phyloP scores from a whole-genome alignment of 73 alveolate genomes.

The Paramecium bursaria region DNA sequence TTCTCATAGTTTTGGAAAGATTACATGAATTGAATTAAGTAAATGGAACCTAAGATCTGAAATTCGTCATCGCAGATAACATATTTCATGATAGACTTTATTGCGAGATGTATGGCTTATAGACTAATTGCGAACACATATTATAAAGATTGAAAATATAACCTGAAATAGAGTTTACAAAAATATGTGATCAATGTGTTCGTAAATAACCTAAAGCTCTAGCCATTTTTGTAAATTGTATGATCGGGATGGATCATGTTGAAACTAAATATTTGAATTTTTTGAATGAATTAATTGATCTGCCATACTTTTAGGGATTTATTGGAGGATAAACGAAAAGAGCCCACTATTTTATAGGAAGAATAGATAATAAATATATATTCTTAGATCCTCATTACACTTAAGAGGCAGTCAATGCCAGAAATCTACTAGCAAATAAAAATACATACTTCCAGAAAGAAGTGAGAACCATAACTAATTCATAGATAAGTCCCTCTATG shows the following conservation, averaged over 20 bases:
- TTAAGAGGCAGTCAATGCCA: neutral
- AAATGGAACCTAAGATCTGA: constrained; percentile 33
- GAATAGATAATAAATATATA: constrained; percentile 10
- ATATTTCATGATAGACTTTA: constrained; percentile 3
- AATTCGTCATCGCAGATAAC: neutral
- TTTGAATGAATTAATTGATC: constrained; percentile 37
- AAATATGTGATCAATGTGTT: constrained; percentile 5
- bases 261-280: constrained; percentile 4
- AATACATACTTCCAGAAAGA: constrained; percentile 30
- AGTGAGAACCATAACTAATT: neutral
- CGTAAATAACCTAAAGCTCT: neutral
- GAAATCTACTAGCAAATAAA: neutral
- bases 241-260: constrained; percentile 8
- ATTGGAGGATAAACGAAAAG: constrained; percentile 42
- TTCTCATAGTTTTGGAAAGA: neutral
- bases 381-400: constrained; percentile 51
- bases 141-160: neutral
- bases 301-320: constrained; percentile 32
- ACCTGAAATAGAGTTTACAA: neutral
- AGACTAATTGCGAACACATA: constrained; percentile 37
- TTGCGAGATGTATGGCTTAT: constrained; percentile 39
- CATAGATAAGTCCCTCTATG: constrained; percentile 39
- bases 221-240: neutral
- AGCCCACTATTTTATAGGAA: constrained; percentile 46
- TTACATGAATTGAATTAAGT: constrained; percentile 14